A percentile compares a stretch with the other conserved stretches of the same genome.
phyloP scores from a whole-genome alignment of 2,329 filamentous ascomycete genomes.

The Cryoendolithus antarcticus region DNA sequence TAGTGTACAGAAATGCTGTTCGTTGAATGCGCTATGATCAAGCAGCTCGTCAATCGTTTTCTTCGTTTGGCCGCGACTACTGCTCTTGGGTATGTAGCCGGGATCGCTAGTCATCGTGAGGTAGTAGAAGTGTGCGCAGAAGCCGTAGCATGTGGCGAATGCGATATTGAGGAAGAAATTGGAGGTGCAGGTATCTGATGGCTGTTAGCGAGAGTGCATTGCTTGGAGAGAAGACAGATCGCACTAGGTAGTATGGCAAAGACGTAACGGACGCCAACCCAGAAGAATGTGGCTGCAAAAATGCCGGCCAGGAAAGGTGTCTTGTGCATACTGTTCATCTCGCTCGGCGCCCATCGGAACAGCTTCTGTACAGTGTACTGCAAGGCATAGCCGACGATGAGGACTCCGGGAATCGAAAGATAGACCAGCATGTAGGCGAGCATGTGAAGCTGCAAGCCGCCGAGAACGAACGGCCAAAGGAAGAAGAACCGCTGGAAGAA shows the following conservation, averaged over 20 bases:
- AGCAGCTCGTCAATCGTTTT: slow-evolving; percentile 80
- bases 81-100: slow-evolving; percentile 82
- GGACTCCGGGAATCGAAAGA: slow-evolving; percentile 58
- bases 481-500: slow-evolving; percentile 84
- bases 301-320: slow-evolving; percentile 92
- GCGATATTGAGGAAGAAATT: slow-evolving; percentile 64
- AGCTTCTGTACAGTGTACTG: slow-evolving; percentile 69
- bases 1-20: slow-evolving; percentile 81
- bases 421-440: slow-evolving; percentile 64
- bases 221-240: slow-evolving; percentile 13
- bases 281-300: slow-evolving; percentile 76
- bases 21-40: slow-evolving; percentile 77
- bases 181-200: slow-evolving; percentile 48
- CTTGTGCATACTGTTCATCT: slow-evolving; percentile 82
- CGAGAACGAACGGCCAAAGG: slow-evolving; percentile 68
- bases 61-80: slow-evolving; percentile 80
- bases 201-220: slow-evolving; percentile 13
- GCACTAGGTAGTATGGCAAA: slow-evolving; percentile 60
- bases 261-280: slow-evolving; percentile 65
- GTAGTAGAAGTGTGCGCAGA: slow-evolving; percentile 77
- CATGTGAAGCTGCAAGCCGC: slow-evolving; percentile 59
- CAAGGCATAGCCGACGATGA: slow-evolving; percentile 54
- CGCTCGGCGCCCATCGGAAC: slow-evolving; percentile 67
- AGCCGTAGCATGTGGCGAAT: slow-evolving; percentile 51
- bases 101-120: slow-evolving; percentile 80